Evolutionary conservation across 164 flowering plant genomes (phyloP).

Genomic region (Brasenia schreberi): DNA sequence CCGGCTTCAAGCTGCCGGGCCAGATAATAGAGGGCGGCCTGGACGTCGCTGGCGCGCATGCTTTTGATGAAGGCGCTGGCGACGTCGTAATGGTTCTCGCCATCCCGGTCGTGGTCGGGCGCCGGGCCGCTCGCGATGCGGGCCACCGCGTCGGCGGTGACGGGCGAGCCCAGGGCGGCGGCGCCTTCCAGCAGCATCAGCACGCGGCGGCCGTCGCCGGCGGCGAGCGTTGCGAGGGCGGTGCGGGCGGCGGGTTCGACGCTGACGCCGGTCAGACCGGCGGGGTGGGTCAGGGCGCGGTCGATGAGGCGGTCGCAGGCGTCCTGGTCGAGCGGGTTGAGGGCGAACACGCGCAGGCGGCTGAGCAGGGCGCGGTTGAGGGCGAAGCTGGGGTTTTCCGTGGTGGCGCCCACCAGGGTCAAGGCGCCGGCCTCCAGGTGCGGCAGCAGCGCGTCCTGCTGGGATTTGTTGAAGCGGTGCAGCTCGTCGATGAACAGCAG

Average conservation of each 20-base stretch:
- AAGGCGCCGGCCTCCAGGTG: conserved; percentile 77
- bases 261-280: conserved; percentile 2
- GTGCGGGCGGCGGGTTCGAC: conserved; percentile 35
- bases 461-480: conserved; percentile 80
- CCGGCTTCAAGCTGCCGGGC: conserved; percentile 92
- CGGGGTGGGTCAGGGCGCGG: conserved; percentile 19
- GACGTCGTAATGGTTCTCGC: conserved; percentile 79
- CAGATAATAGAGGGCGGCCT: conserved; percentile 82
- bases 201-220: conserved; percentile 89
- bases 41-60: conserved; percentile 75
- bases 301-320: conserved; percentile 27
- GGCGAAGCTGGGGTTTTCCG: conserved; percentile 91
- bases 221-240: conserved; percentile 44
- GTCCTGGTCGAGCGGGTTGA: conserved; percentile 37
- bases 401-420: conserved; percentile 79
- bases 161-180: conserved; percentile 44
- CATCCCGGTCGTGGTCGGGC: conserved; percentile 54
- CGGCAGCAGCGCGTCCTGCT: conserved; percentile 78
- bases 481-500: conserved; percentile 83
- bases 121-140: conserved; percentile 79
- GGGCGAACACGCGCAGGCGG: conserved; percentile 54
- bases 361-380: conserved; percentile 72
- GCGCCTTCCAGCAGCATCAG: conserved; percentile 70
- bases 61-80: conserved; percentile 85
- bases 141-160: conserved; percentile 48